Percentiles rank a stretch among this genome's conserved stretches.
These are phyloP conservation scores for Schizonepeta tenuifolia DNA, from an alignment of 257 asterid species.

Conservation along the genomic window DNA sequence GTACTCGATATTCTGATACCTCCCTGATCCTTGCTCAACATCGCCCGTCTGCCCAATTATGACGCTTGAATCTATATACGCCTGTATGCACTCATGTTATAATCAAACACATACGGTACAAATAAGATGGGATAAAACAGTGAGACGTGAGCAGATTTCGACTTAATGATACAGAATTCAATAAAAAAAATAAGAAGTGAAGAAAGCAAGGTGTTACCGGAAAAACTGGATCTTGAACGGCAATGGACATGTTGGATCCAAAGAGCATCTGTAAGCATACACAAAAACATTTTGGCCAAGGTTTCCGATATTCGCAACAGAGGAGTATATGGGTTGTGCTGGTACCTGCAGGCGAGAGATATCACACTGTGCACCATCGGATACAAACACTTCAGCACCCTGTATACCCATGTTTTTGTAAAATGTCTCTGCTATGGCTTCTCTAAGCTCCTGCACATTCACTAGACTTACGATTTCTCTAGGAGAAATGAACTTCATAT, in stretches of 20 bases:
- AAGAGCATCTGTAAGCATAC: conserved; percentile 67
- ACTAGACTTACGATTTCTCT: conserved; percentile 1
- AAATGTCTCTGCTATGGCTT: conserved; percentile 60
- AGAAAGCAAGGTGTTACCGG: conserved; percentile 56
- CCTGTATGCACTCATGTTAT: conserved; percentile 48
- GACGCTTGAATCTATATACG: conserved; percentile 81
- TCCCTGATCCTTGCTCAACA: conserved; percentile 51
- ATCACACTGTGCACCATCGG: conserved; percentile 93
- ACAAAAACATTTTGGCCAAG: background rate
- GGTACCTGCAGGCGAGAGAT: conserved; percentile 85
- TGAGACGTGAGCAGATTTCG: background rate
- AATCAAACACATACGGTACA: background rate
- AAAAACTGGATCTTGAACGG: conserved; percentile 83
- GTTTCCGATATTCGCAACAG: background rate
- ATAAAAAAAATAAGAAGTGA: background rate
- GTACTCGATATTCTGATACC: conserved; percentile 66
- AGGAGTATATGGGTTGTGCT: background rate
- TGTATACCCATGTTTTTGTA: conserved; percentile 56
- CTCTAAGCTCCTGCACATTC: conserved; percentile 60
- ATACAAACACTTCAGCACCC: conserved; percentile 70
- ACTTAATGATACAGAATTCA: background rate
- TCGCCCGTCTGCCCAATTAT: conserved; percentile 82
- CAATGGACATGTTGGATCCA: conserved; percentile 74
- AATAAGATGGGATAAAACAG: background rate
- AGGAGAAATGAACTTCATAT: background rate